A percentile compares a stretch with the other conserved stretches of the same genome.
Conservation (phyloP, 768 basidiomycete genomes). For the Mrakia gelida region DNA sequence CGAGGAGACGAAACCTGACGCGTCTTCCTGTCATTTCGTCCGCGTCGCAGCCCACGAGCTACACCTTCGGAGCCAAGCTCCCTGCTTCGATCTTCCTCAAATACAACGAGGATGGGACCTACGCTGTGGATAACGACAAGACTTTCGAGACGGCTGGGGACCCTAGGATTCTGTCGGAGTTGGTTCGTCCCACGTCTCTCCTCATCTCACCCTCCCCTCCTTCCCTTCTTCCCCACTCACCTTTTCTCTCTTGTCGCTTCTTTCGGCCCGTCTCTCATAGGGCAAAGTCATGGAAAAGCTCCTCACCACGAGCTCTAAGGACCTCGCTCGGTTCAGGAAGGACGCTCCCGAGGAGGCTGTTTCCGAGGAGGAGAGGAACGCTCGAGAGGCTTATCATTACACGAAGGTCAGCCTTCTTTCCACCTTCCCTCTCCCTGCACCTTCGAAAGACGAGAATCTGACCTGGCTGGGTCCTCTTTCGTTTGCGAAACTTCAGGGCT, state of each 20-base stretch:
- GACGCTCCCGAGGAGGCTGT: slow-evolving; percentile 43
- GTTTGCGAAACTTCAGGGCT: slow-evolving; percentile 42
- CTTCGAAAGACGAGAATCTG: too few relatives aligned
- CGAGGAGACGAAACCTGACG: not conserved
- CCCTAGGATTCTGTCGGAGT: slow-evolving; percentile 39
- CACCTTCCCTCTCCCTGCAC: too few relatives aligned
- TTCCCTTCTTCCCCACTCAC: too few relatives aligned
- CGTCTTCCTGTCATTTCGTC: not conserved
- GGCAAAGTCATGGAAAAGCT: slow-evolving; percentile 86
- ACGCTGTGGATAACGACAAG: slow-evolving; percentile 48
- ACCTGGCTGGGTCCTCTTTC: too few relatives aligned
- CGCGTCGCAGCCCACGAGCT: slow-evolving; percentile 53
- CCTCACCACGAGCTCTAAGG: slow-evolving; percentile 61
- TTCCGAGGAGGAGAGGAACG: slow-evolving; percentile 42
- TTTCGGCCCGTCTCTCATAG: slow-evolving; percentile 51
- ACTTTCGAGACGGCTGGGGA: slow-evolving; percentile 33
- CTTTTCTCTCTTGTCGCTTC: not conserved
- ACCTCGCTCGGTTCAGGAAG: slow-evolving; percentile 55
- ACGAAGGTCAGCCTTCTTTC: slow-evolving; percentile 74
- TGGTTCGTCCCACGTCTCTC: slow-evolving; percentile 35
- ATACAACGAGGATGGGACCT: slow-evolving; percentile 46
- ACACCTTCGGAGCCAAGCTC: slow-evolving; percentile 73
- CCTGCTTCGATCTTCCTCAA: slow-evolving; percentile 67
- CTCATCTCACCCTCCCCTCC: not conserved
- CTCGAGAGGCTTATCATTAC: slow-evolving; percentile 75